phyloP scores from a whole-genome alignment of 2,329 filamentous ascomycete species.

The Exserohilum rostratum region DNA sequence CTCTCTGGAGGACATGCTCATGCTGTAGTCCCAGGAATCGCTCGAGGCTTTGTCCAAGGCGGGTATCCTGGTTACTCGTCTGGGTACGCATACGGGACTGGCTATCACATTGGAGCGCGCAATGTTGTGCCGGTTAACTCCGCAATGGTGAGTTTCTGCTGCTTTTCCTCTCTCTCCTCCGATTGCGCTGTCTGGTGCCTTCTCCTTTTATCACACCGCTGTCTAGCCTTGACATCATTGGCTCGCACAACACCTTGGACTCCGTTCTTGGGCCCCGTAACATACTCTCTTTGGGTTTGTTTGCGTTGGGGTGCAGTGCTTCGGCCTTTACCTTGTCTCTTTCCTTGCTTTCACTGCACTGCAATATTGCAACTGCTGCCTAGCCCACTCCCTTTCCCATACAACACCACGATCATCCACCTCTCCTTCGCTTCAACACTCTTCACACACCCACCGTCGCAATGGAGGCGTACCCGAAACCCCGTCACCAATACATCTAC shows the following conservation, averaged over 20 bases:
- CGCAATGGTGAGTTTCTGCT: conserved; percentile 32
- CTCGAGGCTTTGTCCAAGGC: background rate
- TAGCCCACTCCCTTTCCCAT: background rate
- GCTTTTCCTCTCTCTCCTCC: conserved; percentile 13
- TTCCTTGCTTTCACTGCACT: conserved; percentile 5
- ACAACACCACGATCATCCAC: background rate
- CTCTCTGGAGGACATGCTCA: background rate
- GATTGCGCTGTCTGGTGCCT: conserved; percentile 16
- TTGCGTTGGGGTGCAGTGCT: conserved; percentile 7
- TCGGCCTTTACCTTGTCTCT: conserved; percentile 20
- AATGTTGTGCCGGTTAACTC: conserved; percentile 25
- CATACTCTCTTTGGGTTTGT: conserved; percentile 1
- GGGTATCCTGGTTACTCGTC: conserved; percentile 6
- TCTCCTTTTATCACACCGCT: conserved; percentile 18
- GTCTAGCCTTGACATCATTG: conserved; percentile 16
- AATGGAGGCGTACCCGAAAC: conserved; percentile 35
- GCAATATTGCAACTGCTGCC: background rate
- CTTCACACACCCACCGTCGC: background rate
- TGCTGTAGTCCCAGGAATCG: no score
- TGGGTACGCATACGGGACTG: conserved; percentile 21
- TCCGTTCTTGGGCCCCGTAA: background rate
- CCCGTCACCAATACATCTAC: conserved; percentile 43
- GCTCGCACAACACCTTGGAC: conserved; percentile 3
- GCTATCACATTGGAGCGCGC: conserved; percentile 22
- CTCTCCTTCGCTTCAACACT: background rate